phyloP scores from a whole-genome alignment of 805 yeast genomes.

The Kazachstania taianensis region DNA sequence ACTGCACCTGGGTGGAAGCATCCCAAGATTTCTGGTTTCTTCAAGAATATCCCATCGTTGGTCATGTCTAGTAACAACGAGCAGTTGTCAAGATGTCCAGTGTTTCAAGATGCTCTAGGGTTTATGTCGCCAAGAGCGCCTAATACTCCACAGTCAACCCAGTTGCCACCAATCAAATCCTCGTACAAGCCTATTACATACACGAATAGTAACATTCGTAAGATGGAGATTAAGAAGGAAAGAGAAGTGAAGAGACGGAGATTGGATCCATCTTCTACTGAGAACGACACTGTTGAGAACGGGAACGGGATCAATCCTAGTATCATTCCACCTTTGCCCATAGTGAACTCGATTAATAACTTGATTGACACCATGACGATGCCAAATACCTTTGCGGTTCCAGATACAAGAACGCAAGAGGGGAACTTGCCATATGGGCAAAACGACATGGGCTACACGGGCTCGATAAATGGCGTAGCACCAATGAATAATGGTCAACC shows the following conservation, averaged over 20 bases:
- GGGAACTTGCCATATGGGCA: neutral
- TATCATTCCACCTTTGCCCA: constrained; percentile 2
- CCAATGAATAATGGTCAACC: neutral
- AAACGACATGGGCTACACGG: neutral
- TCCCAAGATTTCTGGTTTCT: constrained; percentile 23
- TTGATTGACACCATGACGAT: constrained; percentile 4
- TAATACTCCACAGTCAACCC: constrained; percentile 11
- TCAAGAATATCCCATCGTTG: constrained; percentile 27
- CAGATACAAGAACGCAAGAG: too few relatives aligned
- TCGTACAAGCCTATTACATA: constrained; percentile 28
- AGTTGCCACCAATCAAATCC: constrained; percentile 25
- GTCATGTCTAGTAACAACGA: constrained; percentile 26
- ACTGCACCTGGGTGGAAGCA: constrained; percentile 12
- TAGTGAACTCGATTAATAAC: constrained; percentile 2
- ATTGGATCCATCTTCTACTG: constrained; percentile 4
- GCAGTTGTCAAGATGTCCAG: constrained; percentile 29
- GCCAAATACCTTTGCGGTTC: constrained; percentile 4
- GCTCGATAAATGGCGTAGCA: neutral
- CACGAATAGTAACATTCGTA: constrained; percentile 24
- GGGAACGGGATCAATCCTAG: neutral
- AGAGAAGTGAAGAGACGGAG: constrained; percentile 19
- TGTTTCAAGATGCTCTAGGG: constrained; percentile 30
- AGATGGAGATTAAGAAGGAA: constrained; percentile 12
- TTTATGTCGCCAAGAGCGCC: constrained; percentile 17
- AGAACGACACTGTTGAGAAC: neutral